phyloP scores from a whole-genome alignment of 2,329 filamentous ascomycete species.

The Epichloe aotearoae region DNA sequence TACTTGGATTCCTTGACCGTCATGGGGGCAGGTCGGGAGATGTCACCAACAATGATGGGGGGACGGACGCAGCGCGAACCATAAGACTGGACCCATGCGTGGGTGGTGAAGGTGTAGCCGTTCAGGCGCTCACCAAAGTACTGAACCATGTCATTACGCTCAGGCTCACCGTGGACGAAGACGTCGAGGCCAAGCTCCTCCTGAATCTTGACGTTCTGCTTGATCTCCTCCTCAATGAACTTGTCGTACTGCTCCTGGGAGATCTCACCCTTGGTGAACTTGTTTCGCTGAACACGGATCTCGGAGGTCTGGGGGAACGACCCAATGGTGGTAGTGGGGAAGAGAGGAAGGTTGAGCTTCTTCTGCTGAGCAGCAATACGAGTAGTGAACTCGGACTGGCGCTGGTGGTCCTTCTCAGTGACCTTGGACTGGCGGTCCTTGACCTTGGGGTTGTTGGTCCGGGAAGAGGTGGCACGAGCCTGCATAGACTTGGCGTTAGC shows the following conservation, averaged over 20 bases:
- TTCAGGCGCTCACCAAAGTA: slow-evolving; percentile 98
- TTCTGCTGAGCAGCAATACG: slow-evolving; percentile 83
- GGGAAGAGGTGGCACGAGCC: slow-evolving; percentile 78
- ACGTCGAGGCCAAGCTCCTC: slow-evolving; percentile 96
- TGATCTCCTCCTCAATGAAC: slow-evolving; percentile 99
- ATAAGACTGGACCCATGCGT: slow-evolving; percentile 98
- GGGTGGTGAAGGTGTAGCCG: slow-evolving; percentile 97
- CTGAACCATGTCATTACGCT: slow-evolving; percentile 99
- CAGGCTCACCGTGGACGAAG: slow-evolving; percentile 95
- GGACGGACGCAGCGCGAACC: slow-evolving; percentile 96
- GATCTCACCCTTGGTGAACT: slow-evolving; percentile 98
- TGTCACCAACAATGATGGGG: slow-evolving; percentile 98
- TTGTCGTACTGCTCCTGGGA: slow-evolving; percentile 85
- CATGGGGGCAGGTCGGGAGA: slow-evolving; percentile 94
- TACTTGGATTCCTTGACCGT: slow-evolving; percentile 99
- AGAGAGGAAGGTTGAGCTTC: slow-evolving; percentile 85
- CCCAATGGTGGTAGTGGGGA: slow-evolving; percentile 98
- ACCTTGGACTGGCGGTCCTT: slow-evolving; percentile 93
- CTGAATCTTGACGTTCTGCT: slow-evolving; percentile 89
- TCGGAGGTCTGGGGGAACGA: slow-evolving; percentile 99
- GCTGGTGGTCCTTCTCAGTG: slow-evolving; percentile 74
- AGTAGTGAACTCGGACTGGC: slow-evolving; percentile 74
- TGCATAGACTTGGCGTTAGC: slow-evolving; percentile 93
- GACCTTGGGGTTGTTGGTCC: slow-evolving; percentile 94
- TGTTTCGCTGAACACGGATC: slow-evolving; percentile 92